Conservation (phyloP, 2,329 filamentous ascomycete genomes). For the Didymella sp. region DNA sequence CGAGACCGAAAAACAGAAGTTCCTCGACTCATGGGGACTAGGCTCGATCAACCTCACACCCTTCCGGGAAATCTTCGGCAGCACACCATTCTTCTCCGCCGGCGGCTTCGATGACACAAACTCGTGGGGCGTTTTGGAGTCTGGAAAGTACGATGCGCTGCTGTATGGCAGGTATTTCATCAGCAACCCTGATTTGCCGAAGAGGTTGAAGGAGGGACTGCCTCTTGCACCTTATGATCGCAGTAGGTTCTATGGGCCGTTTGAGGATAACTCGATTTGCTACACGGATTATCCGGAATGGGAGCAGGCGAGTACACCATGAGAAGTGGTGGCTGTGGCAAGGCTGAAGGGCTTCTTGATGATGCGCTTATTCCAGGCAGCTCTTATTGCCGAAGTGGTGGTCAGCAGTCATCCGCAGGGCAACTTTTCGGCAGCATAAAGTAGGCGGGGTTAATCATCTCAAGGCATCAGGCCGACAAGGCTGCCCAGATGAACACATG, state of each 20-base stretch:
- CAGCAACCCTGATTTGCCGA: constrained; percentile 55
- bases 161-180: constrained; percentile 55
- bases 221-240: constrained; percentile 51
- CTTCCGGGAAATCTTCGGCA: constrained; percentile 60
- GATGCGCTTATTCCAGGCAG: neutral
- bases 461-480: too few species aligned
- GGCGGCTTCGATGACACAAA: constrained; percentile 62
- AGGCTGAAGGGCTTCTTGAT: neutral
- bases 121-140: constrained; percentile 57
- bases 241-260: constrained; percentile 32
- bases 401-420: neutral
- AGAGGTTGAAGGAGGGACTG: constrained; percentile 48
- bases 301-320: constrained; percentile 11
- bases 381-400: neutral
- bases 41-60: constrained; percentile 53
- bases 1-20: constrained; percentile 57
- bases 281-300: constrained; percentile 31
- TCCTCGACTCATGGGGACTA: constrained; percentile 59
- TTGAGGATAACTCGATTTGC: constrained; percentile 23
- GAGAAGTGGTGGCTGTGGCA: neutral
- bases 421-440: too few species aligned
- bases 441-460: too few species aligned
- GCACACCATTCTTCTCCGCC: constrained; percentile 62
- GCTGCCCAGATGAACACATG: too few species aligned
- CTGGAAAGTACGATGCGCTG: constrained; percentile 45